A percentile compares a stretch with the other conserved stretches of the same genome.
phyloP scores from a whole-genome alignment of 2,329 filamentous ascomycete genomes.

The Dendrostoma leiphaemia region DNA sequence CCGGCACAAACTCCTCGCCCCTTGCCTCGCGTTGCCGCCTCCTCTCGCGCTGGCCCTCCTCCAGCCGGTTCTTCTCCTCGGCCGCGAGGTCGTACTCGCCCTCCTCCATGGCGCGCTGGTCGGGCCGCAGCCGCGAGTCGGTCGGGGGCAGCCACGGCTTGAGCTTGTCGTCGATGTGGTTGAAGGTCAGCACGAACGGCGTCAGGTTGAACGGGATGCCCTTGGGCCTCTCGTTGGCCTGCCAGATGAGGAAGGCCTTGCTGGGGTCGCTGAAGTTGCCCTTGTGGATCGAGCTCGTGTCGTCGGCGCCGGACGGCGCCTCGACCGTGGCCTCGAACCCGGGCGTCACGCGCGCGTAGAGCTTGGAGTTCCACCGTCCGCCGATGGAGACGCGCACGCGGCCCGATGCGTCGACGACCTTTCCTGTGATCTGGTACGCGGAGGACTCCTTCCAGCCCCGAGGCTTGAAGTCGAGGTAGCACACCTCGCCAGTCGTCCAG shows the following conservation, averaged over 20 bases:
- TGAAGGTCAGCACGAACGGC: conserved; percentile 88
- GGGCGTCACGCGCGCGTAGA: conserved; percentile 90
- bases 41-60: conserved; percentile 83
- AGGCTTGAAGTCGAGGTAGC: conserved; percentile 86
- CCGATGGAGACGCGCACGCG: conserved; percentile 85
- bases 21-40: conserved; percentile 69
- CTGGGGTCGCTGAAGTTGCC: conserved; percentile 60
- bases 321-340: conserved; percentile 78
- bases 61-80: conserved; percentile 88
- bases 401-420: conserved; percentile 77
- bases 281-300: conserved; percentile 31
- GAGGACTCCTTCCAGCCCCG: conserved; percentile 94
- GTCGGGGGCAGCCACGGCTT: conserved; percentile 79
- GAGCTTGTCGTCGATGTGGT: conserved; percentile 85
- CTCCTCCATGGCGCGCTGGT: conserved; percentile 97
- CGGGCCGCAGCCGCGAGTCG: conserved; percentile 86
- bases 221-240: conserved; percentile 75
- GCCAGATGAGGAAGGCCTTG: conserved; percentile 88
- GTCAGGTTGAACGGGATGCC: conserved; percentile 97
- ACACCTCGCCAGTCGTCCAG: conserved; percentile 92
- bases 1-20: conserved; percentile 79
- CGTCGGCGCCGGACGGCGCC: conserved; percentile 42
- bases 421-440: conserved; percentile 84
- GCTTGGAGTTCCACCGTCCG: conserved; percentile 94
- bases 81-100: conserved; percentile 95